Base-by-base conservation (phyloP, 2,329 filamentous ascomycete genomes). In the Passalora sequoiae region DNA sequence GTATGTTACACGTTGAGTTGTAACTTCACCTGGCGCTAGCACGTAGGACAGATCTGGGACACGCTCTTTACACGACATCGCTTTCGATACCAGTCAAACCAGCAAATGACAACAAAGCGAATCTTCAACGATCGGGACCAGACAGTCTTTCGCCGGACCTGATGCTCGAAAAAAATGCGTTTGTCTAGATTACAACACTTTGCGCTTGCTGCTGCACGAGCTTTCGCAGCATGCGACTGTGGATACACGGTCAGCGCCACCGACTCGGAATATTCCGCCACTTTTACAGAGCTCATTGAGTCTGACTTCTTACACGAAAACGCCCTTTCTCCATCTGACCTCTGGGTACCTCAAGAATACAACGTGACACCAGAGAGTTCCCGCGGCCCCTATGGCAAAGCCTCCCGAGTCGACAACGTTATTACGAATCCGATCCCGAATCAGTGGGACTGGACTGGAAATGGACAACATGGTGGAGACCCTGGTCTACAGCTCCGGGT, bases 241-340 rank as follows among this genome's bases (percentile, higher is more conserved):
- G 86, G 85, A 39, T 89, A 87, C 62, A 74, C 74, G 3, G 64
- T 81, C 32, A 69, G 68, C 47, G 64, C 71, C 28, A 70, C 68
- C n/a, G 58, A 65, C 33, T 64, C 66, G 20, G 52, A 60, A 3
- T 45, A 56, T 5, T 57, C 64, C 35, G 65, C 70, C 29, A 59
- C 84, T 40, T 89, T 85, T 61, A 86, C 82, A 2, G 80, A 89
- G 47, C 60, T 80, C 8, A 64, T 86, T 39, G 84, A 89, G 59
- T 82, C 82, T 15, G 81, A 89, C 65, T 89, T 89, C 59, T 67
- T 80, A 3, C 76, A 77, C 47, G 59, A 77, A 27, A 54, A 66
- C 7, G 62, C 74, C 57, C 35, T 57, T 7, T 47, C 51, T 7
- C 47, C 33, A 28, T 40, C 52, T 29, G 19, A 44, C 24, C 74